These are phyloP conservation scores for Logfia minima DNA, from an alignment of 129 eudicot genomes.

Conservation along the genomic window DNA sequence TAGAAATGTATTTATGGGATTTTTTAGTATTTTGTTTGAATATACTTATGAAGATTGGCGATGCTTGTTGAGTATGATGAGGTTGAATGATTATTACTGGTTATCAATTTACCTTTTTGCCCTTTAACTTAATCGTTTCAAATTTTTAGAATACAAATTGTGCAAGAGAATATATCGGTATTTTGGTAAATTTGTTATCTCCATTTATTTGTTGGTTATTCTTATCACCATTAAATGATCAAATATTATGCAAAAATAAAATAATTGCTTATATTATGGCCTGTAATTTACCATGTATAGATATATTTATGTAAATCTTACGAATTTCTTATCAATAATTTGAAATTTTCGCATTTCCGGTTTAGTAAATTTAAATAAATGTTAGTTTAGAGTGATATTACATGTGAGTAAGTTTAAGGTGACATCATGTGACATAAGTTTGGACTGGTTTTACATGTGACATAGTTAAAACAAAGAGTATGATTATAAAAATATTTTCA, in stretches of 20 bases:
- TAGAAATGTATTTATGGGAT: constrained; percentile 25
- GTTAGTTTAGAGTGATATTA: too few relatives aligned
- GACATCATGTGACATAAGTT: not conserved
- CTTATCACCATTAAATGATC: constrained; percentile 41
- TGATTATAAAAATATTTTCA: not conserved
- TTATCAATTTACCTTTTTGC: constrained; percentile 14
- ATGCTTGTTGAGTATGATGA: not conserved
- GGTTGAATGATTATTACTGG: constrained; percentile 26
- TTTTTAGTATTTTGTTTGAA: constrained; percentile 3
- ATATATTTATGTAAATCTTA: not conserved
- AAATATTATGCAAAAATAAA: constrained; percentile 36
- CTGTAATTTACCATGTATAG: constrained; percentile 24
- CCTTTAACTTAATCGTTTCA: constrained; percentile 31
- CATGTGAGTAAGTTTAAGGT: not conserved
- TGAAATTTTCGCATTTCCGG: not conserved
- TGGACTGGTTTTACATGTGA: not conserved
- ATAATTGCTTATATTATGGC: constrained; percentile 31
- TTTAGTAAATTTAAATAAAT: too few relatives aligned
- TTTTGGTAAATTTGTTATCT: constrained; percentile 34
- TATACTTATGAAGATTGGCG: not conserved
- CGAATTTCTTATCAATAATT: too few relatives aligned
- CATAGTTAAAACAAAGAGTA: too few relatives aligned
- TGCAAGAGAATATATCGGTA: constrained; percentile 20
- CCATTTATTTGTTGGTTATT: constrained; percentile 30
- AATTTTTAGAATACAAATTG: not conserved